Base-by-base conservation (phyloP, 148 eudicot species). In the Camellia sinensis region DNA sequence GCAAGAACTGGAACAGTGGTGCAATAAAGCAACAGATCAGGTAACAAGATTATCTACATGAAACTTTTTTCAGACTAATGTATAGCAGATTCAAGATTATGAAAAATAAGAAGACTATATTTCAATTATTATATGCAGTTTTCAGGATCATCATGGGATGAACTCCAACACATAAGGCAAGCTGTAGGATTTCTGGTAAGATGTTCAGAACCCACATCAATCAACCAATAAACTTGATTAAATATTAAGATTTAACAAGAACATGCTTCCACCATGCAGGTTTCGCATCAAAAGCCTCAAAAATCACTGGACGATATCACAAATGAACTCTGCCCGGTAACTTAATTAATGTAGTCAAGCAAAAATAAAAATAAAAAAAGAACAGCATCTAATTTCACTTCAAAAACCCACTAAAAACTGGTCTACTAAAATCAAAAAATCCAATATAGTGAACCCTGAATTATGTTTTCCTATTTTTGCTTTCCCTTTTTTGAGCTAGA, bases 171-270 rank as follows among this genome's bases (percentile, higher is more conserved):
- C 82, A 94, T 94, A 85, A 85, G 93, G 82, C 98, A 97, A 88
- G 98, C 99, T 15, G 94, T 94, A 79, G 97, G 90, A 83, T 97
- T 97, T 83, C 84, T 97, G 98, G 99, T 97, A 77, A 54, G 91
- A 65, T 84, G 40, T 6, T 80, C 66, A 52, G 41, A 69, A 82
- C 69, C 73, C 79, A 50, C 17, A 48, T 82, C 46, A 75, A 48
- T 63, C 40, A 70, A 60, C 19, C 43, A 75, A 74, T 66, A 46
- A 60, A 80, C 43, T 77, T 52, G 18, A 41, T 37, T 59, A 12
- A n/a, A 1, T 2, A 50, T 15, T 78, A 19, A n/a, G 6, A 68
- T 60, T 40, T 81, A 71, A 81, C 76, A 76, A 66, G 76, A 71
- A 45, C 9, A 63, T 72, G 45, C 80, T 81, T 79, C 71, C 66